These are phyloP conservation scores for Vitis hybrid DNA, from an alignment of 177 flowering plant species.

Conservation along the genomic window DNA sequence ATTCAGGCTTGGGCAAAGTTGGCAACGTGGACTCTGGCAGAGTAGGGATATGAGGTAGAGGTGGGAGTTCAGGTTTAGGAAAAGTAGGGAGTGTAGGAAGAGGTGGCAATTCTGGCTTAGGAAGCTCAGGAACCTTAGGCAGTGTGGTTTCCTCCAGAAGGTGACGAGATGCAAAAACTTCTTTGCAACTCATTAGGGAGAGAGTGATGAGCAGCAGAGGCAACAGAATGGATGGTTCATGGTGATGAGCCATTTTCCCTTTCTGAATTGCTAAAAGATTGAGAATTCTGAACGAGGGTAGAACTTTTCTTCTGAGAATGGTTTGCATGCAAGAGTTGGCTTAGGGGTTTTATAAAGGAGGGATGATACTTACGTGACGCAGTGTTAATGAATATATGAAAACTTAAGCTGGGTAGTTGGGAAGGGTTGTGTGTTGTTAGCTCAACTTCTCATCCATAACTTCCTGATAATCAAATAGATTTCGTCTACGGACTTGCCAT, in stretches of 20 bases:
- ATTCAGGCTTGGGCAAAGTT: no score
- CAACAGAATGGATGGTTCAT: neutral
- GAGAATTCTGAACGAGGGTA: neutral
- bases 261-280: neutral
- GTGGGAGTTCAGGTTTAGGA: neutral
- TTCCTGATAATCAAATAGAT: no score
- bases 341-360: neutral
- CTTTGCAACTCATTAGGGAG: no score
- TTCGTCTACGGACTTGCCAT: neutral
- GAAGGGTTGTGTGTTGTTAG: neutral
- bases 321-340: neutral
- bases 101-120: neutral
- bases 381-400: no score
- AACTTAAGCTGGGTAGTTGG: neutral
- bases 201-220: neutral
- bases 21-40: neutral
- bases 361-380: neutral
- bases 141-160: neutral
- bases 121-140: conserved; percentile 3
- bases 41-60: conserved; percentile 1
- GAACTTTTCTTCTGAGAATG: no score
- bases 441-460: conserved; percentile 1
- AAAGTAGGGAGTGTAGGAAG: no score
- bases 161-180: neutral
- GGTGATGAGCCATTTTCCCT: neutral